Base-by-base conservation (phyloP, 148 eudicot species). In the Polygonum maritimum region DNA sequence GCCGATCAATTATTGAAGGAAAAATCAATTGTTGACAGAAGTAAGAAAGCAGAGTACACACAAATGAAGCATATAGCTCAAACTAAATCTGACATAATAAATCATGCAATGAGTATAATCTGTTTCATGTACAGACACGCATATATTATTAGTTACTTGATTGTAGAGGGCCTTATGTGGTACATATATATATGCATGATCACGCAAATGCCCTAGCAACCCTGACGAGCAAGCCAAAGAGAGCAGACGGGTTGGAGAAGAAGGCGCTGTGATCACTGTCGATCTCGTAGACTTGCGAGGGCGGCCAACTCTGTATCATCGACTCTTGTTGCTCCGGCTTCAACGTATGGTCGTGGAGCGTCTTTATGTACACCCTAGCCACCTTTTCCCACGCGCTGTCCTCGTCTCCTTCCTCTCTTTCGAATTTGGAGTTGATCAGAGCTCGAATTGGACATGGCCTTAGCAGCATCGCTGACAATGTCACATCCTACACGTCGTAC, bases 271-370 rank as follows among this genome's bases (percentile, higher is more conserved):
- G 71, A 67, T 91, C 96, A 75, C 86, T 90, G 55, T 93, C 96
- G 74, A 93, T 70, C 5, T 62, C 85, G 51, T 84, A 91, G 3
- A 93, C 90, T 54, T 83, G 69, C 3, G 81, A 55, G 18, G 93
- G 96, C 31, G 92, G 84, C 94, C 98, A 93, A 71, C 76, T 81
- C 84, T 77, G 81, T 70, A 91, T 87, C 98, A 91, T 93, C 0
- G 78, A 7, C 80, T 91, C 93, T 78, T 93, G 98, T 72, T 89
- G 96, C 31, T 86, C 82, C 21, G 83, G 84, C 60, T 84, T 91
- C 40, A 93, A 16, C 18, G 84, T 91, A 36, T 79, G 73, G 44
- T 93, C 96, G 33, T 89, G 73, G 44, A 48, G 74, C 9, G 98
- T 90, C 84, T 78, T 89, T 13, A 93, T 88, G 83, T 86, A 91